phyloP scores from a whole-genome alignment of 73 alveolate species.

The Diophrys appendiculata region DNA sequence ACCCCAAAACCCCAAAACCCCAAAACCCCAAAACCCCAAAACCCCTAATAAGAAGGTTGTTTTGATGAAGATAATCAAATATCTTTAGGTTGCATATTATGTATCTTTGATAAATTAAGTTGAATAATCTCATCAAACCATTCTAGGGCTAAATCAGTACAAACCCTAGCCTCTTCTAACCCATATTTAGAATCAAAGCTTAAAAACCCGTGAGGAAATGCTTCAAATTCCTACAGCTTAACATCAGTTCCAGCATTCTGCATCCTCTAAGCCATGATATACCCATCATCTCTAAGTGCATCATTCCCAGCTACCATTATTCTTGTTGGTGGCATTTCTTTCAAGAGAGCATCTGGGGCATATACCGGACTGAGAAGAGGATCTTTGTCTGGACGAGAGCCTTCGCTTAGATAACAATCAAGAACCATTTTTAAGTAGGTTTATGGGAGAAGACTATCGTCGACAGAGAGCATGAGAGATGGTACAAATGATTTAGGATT shows the following conservation, averaged over 20 bases:
- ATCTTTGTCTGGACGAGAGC: constrained; percentile 48
- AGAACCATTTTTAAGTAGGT: constrained; percentile 72
- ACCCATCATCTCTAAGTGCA: constrained; percentile 61
- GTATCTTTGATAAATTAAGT: too few relatives aligned
- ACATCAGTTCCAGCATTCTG: constrained; percentile 20
- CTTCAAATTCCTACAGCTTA: constrained; percentile 14
- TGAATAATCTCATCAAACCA: not conserved
- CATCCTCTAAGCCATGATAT: constrained; percentile 42
- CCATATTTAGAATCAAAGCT: constrained; percentile 13
- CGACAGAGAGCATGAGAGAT: constrained; percentile 64
- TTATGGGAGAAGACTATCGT: constrained; percentile 73
- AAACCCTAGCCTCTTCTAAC: not conserved
- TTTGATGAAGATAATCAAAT: too few relatives aligned
- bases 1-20: too few relatives aligned
- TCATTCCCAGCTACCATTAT: constrained; percentile 59
- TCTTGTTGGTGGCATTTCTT: constrained; percentile 39
- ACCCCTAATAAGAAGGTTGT: too few relatives aligned
- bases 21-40: too few relatives aligned
- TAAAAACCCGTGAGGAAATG: constrained; percentile 45
- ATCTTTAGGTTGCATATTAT: too few relatives aligned
- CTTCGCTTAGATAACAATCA: constrained; percentile 69
- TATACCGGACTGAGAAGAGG: constrained; percentile 61
- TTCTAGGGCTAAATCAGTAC: not conserved
- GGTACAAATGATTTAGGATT: constrained; percentile 66
- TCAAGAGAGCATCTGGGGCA: constrained; percentile 53